Evolutionary conservation across 2,329 filamentous ascomycete genomes (phyloP), one percentile per base, ranked within the genome.

Genomic region (Hymenoscyphus occultus): DNA sequence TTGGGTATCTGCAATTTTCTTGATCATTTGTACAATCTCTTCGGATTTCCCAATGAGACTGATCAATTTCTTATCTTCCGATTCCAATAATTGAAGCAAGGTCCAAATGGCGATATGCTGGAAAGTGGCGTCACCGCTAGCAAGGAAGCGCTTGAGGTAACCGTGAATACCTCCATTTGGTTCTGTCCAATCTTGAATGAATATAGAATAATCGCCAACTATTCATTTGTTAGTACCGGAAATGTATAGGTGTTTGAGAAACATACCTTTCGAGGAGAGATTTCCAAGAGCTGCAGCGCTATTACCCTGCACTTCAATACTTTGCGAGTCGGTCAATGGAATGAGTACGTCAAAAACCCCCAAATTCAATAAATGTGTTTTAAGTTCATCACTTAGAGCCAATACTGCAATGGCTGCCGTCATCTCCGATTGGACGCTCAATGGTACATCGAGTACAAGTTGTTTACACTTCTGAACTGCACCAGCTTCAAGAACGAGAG

Each of bases 71-170:
- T 91, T 89, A 76, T 99, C 94, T 76, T 96, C 93, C 0, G 94
- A 97, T 78, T 99, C 95, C 60, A 99, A 88, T 4, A 99, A 85
- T 76, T 99, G 95, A 3, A 99, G 85, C 59, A 99, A 80, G 1
- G 95, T 99, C 95, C 95, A 99, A 69, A 98, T 97, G 60, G 95
- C 95, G 75, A 99, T 99, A 76, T 99, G 95, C 78, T 99, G 95
- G 83, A 99, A 99, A 0, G 95, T 99, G 0, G 95, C 89, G 75
- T 99, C 95, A 51, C 93, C 94, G 69, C 93, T 97, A 56, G 91
- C 91, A 19, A 99, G 84, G 82, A 99, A 99, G 63, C 94, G 89
- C 72, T 89, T 91, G 42, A 99, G 84, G 75, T 99, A 99, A 62
- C 95, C 95, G 75, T 97, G 93, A 67, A 99, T 97, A 57, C 95